phyloP scores from a whole-genome alignment of 768 basidiomycete species.

The Leccinum arenicola region DNA sequence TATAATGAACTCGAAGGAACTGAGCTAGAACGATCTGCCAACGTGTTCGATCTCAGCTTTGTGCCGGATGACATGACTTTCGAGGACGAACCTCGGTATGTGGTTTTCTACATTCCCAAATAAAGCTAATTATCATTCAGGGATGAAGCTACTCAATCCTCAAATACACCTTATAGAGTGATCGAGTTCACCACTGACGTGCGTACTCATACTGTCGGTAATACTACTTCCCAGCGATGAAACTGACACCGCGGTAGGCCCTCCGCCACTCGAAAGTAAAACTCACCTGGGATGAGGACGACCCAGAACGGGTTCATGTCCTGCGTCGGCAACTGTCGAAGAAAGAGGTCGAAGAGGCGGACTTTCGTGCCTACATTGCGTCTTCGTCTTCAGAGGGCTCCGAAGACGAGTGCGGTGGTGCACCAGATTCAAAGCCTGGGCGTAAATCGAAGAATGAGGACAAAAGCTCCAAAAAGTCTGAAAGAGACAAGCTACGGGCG shows the following conservation, averaged over 20 bases:
- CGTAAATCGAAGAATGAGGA: constrained; percentile 13
- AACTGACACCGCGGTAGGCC: constrained; percentile 50
- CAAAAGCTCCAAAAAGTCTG: constrained; percentile 37
- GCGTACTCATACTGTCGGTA: constrained; percentile 28
- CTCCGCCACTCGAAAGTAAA: constrained; percentile 97
- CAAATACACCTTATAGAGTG: constrained; percentile 58
- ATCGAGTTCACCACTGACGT: constrained; percentile 94
- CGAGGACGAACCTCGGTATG: constrained; percentile 71
- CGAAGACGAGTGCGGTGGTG: constrained; percentile 26
- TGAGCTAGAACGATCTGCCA: constrained; percentile 95
- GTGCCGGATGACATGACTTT: constrained; percentile 90
- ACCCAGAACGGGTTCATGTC: constrained; percentile 77
- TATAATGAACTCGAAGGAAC: constrained; percentile 88
- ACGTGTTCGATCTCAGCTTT: constrained; percentile 92
- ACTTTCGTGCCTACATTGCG: constrained; percentile 80
- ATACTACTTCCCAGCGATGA: neutral
- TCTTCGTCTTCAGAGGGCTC: constrained; percentile 64
- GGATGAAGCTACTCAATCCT: constrained; percentile 78
- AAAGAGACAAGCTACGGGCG: constrained; percentile 72
- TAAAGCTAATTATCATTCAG: constrained; percentile 36
- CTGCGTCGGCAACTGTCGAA: constrained; percentile 76
- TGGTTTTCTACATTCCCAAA: neutral
- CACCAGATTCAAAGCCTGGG: neutral
- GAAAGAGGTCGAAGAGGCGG: constrained; percentile 88
- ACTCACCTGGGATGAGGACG: constrained; percentile 98